These are phyloP conservation scores for Penicillium sclerotiorum DNA, from an alignment of 2,329 filamentous ascomycete species.

Conservation along the genomic window DNA sequence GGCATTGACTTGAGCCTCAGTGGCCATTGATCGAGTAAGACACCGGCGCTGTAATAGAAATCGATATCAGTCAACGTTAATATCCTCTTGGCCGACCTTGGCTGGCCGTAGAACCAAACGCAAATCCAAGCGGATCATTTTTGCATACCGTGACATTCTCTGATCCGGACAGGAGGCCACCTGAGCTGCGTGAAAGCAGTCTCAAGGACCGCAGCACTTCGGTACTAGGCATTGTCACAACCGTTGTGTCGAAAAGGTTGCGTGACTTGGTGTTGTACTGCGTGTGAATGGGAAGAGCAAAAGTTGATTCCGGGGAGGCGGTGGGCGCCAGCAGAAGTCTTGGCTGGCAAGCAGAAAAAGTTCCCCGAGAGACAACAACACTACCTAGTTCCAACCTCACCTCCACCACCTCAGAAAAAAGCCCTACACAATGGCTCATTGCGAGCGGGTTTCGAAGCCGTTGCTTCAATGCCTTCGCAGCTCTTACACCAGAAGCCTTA, in stretches of 20 bases:
- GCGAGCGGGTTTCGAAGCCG: constrained; percentile 46
- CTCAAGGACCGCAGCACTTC: constrained; percentile 40
- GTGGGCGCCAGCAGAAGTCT: constrained; percentile 37
- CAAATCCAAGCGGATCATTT: constrained; percentile 8
- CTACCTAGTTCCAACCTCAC: constrained; percentile 7
- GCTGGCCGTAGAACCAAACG: not conserved
- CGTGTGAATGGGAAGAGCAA: constrained; percentile 29
- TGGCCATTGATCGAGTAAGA: constrained; percentile 52
- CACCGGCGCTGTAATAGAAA: constrained; percentile 44
- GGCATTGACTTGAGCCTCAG: constrained; percentile 41
- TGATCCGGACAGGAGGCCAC: constrained; percentile 36
- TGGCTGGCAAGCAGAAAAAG: constrained; percentile 41
- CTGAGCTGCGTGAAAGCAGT: constrained; percentile 42
- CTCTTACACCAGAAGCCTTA: constrained; percentile 35
- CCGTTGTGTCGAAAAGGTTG: constrained; percentile 7
- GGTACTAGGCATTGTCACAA: constrained; percentile 38
- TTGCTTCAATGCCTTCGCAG: constrained; percentile 46
- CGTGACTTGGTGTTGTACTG: constrained; percentile 15
- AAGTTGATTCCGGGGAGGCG: constrained; percentile 37
- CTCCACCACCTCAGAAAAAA: constrained; percentile 21
- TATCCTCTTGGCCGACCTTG: not conserved
- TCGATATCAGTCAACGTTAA: constrained; percentile 25
- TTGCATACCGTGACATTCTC: constrained; percentile 40
- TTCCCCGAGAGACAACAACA: constrained; percentile 35
- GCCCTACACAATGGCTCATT: constrained; percentile 41